Conservation (phyloP, 768 basidiomycete genomes). For the Termitomyces eurrhizus region DNA sequence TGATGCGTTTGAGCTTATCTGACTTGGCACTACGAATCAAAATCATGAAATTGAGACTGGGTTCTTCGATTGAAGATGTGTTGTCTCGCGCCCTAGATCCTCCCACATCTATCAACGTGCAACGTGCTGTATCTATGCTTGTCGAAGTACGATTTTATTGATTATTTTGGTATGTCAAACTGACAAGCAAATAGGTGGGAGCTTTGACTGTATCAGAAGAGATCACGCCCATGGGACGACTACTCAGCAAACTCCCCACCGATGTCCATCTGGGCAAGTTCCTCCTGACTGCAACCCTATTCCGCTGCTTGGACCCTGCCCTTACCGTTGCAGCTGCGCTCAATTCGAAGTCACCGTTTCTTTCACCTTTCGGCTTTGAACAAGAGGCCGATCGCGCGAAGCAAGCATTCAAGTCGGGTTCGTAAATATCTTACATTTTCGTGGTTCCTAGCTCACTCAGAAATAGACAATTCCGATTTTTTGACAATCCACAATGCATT, state of each 20-base stretch:
- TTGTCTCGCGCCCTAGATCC: slow-evolving; percentile 87
- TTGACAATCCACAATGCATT: slow-evolving; percentile 91
- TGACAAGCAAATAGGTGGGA: slow-evolving; percentile 50
- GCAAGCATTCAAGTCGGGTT: slow-evolving; percentile 70
- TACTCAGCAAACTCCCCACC: slow-evolving; percentile 88
- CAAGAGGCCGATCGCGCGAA: slow-evolving; percentile 85
- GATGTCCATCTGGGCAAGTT: slow-evolving; percentile 97
- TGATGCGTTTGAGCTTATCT: slow-evolving; percentile 88
- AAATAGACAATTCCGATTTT: slow-evolving; percentile 89
- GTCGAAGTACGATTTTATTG: slow-evolving; percentile 59
- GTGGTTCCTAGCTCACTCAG: not conserved
- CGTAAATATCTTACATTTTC: slow-evolving; percentile 16
- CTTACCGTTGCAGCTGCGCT: slow-evolving; percentile 92
- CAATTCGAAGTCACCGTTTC: slow-evolving; percentile 90
- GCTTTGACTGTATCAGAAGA: slow-evolving; percentile 85
- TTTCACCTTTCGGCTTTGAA: slow-evolving; percentile 85
- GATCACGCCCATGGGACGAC: slow-evolving; percentile 89
- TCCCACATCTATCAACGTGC: slow-evolving; percentile 80
- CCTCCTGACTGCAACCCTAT: slow-evolving; percentile 75
- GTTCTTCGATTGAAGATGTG: slow-evolving; percentile 84
- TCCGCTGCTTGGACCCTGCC: slow-evolving; percentile 93
- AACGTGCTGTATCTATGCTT: slow-evolving; percentile 85
- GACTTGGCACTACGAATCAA: slow-evolving; percentile 90
- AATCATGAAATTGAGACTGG: slow-evolving; percentile 88
- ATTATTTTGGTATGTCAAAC: not conserved